Evolutionary conservation across 768 basidiomycete genomes (phyloP).

Genomic region (Crassisporium funariophilum): DNA sequence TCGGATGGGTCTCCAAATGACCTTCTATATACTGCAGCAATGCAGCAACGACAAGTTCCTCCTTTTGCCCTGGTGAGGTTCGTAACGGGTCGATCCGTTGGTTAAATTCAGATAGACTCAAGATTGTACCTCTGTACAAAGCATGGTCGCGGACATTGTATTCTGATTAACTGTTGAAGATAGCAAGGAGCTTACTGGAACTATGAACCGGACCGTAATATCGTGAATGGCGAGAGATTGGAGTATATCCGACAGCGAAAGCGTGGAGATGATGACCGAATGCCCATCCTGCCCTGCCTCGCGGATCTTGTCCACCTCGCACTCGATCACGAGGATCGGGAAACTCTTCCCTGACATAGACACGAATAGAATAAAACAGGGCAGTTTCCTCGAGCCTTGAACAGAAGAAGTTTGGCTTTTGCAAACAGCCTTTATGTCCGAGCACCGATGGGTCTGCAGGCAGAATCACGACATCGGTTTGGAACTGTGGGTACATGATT

Average conservation of each 20-base stretch:
- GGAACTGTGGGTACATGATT: slow-evolving; percentile 1
- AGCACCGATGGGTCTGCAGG: no score
- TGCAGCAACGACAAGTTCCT: no score
- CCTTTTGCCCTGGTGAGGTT: slow-evolving; percentile 8
- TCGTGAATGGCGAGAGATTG: slow-evolving; percentile 4
- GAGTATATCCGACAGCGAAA: slow-evolving; percentile 19
- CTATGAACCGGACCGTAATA: slow-evolving; percentile 17
- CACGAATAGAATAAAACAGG: background rate
- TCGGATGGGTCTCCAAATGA: background rate
- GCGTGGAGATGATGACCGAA: slow-evolving; percentile 16
- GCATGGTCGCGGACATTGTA: slow-evolving; percentile 32
- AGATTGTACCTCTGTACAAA: slow-evolving; percentile 26
- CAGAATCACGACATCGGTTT: no score
- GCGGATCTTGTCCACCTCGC: slow-evolving; percentile 17
- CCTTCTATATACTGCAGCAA: background rate
- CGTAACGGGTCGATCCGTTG: slow-evolving; percentile 32
- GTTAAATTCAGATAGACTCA: slow-evolving; percentile 28
- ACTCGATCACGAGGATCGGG: slow-evolving; percentile 17
- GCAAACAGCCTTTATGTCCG: slow-evolving; percentile 10
- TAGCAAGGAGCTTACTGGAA: slow-evolving; percentile 24
- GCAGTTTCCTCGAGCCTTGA: background rate
- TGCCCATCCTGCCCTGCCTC: slow-evolving; percentile 4
- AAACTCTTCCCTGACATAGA: slow-evolving; percentile 10
- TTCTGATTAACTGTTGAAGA: slow-evolving; percentile 26
- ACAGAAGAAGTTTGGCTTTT: background rate